A percentile compares a stretch with the other conserved stretches of the same genome.
phyloP scores from a whole-genome alignment of 2,329 filamentous ascomycete genomes.

The Mariannaea elegans region DNA sequence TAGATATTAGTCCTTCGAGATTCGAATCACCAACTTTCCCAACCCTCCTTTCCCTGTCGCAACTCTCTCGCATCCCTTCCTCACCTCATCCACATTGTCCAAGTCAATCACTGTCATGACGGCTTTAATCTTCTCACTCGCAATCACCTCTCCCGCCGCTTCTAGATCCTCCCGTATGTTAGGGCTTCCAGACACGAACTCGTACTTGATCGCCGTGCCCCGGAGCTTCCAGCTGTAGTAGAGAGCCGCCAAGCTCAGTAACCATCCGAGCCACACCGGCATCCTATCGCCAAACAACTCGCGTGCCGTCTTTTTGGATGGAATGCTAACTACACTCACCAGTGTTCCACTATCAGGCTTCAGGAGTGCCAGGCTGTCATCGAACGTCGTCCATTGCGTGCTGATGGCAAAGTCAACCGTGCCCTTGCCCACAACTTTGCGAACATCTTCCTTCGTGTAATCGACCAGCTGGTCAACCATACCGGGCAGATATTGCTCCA shows the following conservation, averaged over 20 bases:
- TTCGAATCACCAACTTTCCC: constrained; percentile 41
- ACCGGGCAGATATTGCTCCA: constrained; percentile 52
- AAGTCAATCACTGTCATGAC: constrained; percentile 53
- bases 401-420: constrained; percentile 61
- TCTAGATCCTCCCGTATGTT: constrained; percentile 54
- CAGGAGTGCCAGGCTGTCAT: constrained; percentile 50
- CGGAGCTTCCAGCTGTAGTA: constrained; percentile 53
- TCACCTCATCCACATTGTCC: constrained; percentile 53
- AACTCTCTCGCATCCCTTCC: constrained; percentile 51
- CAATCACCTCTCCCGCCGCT: constrained; percentile 50
- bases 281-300: constrained; percentile 44
- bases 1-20: constrained; percentile 14
- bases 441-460: constrained; percentile 55
- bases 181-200: constrained; percentile 56
- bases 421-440: constrained; percentile 48
- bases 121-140: constrained; percentile 52
- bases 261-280: constrained; percentile 50
- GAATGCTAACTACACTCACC: constrained; percentile 52
- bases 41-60: constrained; percentile 36
- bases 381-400: constrained; percentile 53
- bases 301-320: constrained; percentile 41
- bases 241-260: constrained; percentile 47
- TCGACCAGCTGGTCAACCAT: constrained; percentile 61
- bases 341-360: constrained; percentile 50
- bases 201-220: constrained; percentile 55